Percentiles rank a stretch among this genome's conserved stretches.
phyloP scores from a whole-genome alignment of 805 yeast species.

The Debaryomyces prosopidis region DNA sequence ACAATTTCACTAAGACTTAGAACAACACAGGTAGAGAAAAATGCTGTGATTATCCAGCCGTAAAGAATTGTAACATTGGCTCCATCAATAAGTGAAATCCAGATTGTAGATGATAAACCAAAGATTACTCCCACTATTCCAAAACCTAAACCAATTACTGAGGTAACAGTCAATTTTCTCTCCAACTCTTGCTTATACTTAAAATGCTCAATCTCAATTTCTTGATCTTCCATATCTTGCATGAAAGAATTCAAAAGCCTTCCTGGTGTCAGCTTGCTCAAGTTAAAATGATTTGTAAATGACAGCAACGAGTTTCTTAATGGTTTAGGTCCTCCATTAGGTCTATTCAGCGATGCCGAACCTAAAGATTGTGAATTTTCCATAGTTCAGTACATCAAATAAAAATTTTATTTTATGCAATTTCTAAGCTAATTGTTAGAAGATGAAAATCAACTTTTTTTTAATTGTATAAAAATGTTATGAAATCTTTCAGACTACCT shows the following conservation, averaged over 20 bases:
- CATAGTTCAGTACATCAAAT: too few relatives aligned
- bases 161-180: constrained; percentile 64
- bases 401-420: too few relatives aligned
- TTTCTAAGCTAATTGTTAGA: too few relatives aligned
- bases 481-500: too few relatives aligned
- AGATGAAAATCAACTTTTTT: too few relatives aligned
- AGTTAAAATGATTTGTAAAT: background rate
- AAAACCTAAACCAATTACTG: constrained; percentile 77
- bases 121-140: constrained; percentile 82
- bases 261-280: constrained; percentile 10
- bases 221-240: constrained; percentile 35
- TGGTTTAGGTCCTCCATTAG: too few relatives aligned
- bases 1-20: constrained; percentile 75
- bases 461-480: too few relatives aligned
- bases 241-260: constrained; percentile 14
- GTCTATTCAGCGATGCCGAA: too few relatives aligned
- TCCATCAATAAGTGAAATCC: constrained; percentile 72
- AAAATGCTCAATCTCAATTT: constrained; percentile 65
- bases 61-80: constrained; percentile 73
- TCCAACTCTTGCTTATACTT: constrained; percentile 71
- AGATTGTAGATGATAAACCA: constrained; percentile 72
- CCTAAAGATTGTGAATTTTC: too few relatives aligned
- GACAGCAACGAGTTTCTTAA: too few relatives aligned
- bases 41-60: constrained; percentile 70
- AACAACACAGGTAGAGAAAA: constrained; percentile 65